These are phyloP conservation scores for Butyriboletus appendiculatus DNA, from an alignment of 1,284 basidiomycete genomes.

Conservation along the genomic window DNA sequence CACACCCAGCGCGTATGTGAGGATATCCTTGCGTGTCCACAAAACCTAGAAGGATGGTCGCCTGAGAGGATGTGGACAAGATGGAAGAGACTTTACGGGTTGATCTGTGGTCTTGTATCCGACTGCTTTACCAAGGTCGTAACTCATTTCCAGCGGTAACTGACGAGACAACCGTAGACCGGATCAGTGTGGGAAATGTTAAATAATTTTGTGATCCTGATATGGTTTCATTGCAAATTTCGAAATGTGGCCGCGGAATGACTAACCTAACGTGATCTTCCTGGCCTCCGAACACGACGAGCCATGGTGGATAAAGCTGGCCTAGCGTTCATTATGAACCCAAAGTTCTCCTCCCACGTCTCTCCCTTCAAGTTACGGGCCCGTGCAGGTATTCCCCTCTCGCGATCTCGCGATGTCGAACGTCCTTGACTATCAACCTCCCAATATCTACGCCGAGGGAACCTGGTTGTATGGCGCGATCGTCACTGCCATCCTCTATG, in stretches of 20 bases:
- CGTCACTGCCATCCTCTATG: conserved; percentile 31
- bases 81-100: conserved; percentile 13
- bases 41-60: conserved; percentile 24
- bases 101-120: conserved; percentile 23
- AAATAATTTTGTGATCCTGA: no score
- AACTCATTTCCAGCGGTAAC: conserved; percentile 16
- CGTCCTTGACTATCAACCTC: conserved; percentile 5
- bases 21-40: conserved; percentile 34
- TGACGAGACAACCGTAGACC: background rate
- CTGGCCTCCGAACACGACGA: no score
- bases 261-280: no score
- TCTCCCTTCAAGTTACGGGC: conserved; percentile 3
- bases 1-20: conserved; percentile 34
- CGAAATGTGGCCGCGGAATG: no score
- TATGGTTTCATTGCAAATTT: no score
- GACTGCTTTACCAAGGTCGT: conserved; percentile 33
- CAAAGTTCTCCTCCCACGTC: background rate
- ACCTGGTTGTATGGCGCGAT: conserved; percentile 36
- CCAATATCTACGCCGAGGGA: conserved; percentile 27
- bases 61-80: background rate
- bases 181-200: background rate
- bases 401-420: conserved; percentile 14
- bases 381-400: background rate
- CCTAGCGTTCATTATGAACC: background rate
- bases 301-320: background rate